Conservation (phyloP, 2,329 filamentous ascomycete genomes). For the Nannizziopsis arthrosporioides region DNA sequence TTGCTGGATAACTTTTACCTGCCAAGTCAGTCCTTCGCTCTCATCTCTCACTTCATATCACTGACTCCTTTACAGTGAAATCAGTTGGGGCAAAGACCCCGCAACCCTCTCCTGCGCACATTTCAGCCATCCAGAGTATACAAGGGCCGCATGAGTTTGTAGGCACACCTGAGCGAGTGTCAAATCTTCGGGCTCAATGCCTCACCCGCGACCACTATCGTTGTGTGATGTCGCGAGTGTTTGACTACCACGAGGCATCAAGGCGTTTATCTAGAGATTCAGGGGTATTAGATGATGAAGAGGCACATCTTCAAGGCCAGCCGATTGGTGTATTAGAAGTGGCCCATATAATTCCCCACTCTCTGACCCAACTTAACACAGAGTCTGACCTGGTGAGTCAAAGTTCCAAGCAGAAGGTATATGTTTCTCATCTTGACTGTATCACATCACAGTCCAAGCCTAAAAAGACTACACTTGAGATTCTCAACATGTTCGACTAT, state of each 20-base stretch:
- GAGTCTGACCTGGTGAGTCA: constrained; percentile 14
- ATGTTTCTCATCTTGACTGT: not conserved
- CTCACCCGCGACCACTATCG: constrained; percentile 16
- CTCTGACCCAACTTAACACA: constrained; percentile 12
- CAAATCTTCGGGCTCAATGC: constrained; percentile 10
- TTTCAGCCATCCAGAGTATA: constrained; percentile 12
- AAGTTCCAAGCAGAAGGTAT: not conserved
- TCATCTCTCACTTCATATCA: not conserved
- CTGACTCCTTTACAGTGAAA: constrained; percentile 14
- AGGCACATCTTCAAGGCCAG: constrained; percentile 7
- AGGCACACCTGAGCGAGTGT: constrained; percentile 2
- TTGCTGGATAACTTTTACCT: constrained; percentile 16
- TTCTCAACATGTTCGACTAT: constrained; percentile 35
- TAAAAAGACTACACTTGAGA: constrained; percentile 25
- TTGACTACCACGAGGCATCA: constrained; percentile 13
- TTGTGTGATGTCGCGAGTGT: constrained; percentile 16
- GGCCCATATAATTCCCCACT: constrained; percentile 17
- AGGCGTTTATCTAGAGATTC: constrained; percentile 8
- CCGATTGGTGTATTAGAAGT: constrained; percentile 13
- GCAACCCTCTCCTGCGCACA: constrained; percentile 14
- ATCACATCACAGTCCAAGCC: constrained; percentile 16
- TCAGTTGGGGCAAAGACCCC: constrained; percentile 12
- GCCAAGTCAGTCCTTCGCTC: constrained; percentile 11
- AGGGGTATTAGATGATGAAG: constrained; percentile 16
- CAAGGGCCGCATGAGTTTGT: constrained; percentile 6